phyloP scores from a whole-genome alignment of 1,284 basidiomycete species.

The Tausonia pullulans region DNA sequence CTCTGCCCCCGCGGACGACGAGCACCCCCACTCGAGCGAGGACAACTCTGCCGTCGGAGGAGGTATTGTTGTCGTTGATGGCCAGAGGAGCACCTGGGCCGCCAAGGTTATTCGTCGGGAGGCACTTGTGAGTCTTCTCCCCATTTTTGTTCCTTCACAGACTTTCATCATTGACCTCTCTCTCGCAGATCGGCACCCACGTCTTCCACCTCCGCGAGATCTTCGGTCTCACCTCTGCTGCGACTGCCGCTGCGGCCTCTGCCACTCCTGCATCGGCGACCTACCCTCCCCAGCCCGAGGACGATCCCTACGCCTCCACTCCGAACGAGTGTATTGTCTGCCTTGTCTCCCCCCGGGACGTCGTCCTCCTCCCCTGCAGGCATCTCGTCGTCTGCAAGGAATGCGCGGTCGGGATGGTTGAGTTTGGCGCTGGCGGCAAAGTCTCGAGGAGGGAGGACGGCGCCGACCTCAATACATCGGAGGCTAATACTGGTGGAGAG shows the following conservation, averaged over 20 bases:
- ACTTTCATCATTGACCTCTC: neutral
- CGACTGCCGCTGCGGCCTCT: slow-evolving; percentile 24
- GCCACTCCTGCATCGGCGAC: slow-evolving; percentile 30
- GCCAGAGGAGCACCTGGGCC: slow-evolving; percentile 52
- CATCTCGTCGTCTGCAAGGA: slow-evolving; percentile 86
- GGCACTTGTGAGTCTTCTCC: slow-evolving; percentile 41
- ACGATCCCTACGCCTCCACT: slow-evolving; percentile 53
- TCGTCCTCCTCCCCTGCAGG: slow-evolving; percentile 75
- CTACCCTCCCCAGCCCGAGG: slow-evolving; percentile 40
- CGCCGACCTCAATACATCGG: slow-evolving; percentile 13
- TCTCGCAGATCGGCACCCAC: slow-evolving; percentile 58
- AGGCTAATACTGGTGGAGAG: slow-evolving; percentile 18
- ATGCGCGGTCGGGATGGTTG: slow-evolving; percentile 85
- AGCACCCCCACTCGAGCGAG: slow-evolving; percentile 19
- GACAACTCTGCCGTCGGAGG: slow-evolving; percentile 28
- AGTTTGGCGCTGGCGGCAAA: slow-evolving; percentile 79
- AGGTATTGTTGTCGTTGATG: slow-evolving; percentile 22
- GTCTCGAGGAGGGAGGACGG: slow-evolving; percentile 52
- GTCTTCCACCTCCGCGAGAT: slow-evolving; percentile 88
- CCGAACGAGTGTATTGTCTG: slow-evolving; percentile 81
- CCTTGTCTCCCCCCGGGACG: slow-evolving; percentile 70
- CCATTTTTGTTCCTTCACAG: neutral
- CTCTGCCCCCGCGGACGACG: slow-evolving; percentile 13
- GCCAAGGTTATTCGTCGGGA: slow-evolving; percentile 81
- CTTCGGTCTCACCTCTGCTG: slow-evolving; percentile 64